Conservation (phyloP, 495 filamentous ascomycete genomes). For the Penicillium atrosanguineum region DNA sequence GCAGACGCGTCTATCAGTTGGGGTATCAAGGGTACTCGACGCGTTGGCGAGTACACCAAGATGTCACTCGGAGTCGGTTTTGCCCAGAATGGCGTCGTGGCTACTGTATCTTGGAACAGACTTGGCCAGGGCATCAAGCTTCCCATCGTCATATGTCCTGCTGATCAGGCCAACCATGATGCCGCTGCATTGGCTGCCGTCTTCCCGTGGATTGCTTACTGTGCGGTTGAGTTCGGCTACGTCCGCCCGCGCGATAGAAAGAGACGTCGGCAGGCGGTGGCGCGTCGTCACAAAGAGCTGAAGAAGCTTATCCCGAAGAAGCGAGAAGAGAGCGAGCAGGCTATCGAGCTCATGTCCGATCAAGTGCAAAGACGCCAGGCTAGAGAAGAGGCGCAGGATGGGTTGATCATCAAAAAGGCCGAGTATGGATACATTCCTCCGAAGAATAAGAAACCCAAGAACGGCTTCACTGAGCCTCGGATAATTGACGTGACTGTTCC, state of each 20-base stretch:
- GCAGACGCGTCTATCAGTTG: constrained; percentile 30
- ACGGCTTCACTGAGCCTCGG: constrained; percentile 24
- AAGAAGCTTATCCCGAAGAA: constrained; percentile 42
- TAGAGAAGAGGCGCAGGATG: constrained; percentile 34
- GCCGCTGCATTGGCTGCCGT: constrained; percentile 40
- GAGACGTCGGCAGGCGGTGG: constrained; percentile 31
- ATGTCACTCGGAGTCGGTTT: constrained; percentile 42
- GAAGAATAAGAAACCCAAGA: constrained; percentile 24
- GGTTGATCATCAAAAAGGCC: constrained; percentile 40
- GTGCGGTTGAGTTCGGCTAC: constrained; percentile 49
- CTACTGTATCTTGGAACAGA: constrained; percentile 42
- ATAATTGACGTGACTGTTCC: constrained; percentile 48
- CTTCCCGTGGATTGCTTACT: constrained; percentile 49
- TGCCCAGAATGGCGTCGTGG: constrained; percentile 30
- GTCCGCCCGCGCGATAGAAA: constrained; percentile 40
- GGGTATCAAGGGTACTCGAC: constrained; percentile 37
- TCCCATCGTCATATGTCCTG: constrained; percentile 39
- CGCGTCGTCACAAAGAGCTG: constrained; percentile 37
- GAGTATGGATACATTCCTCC: constrained; percentile 42
- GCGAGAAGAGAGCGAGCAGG: constrained; percentile 48
- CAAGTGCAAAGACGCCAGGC: constrained; percentile 48
- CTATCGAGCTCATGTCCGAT: constrained; percentile 51
- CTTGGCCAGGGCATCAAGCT: constrained; percentile 42
- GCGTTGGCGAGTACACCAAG: constrained; percentile 37
- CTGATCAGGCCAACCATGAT: constrained; percentile 33